Evolutionary conservation across 1,139 yeast genomes (phyloP).

Genomic region (Protomyces lactucae-debilis): DNA sequence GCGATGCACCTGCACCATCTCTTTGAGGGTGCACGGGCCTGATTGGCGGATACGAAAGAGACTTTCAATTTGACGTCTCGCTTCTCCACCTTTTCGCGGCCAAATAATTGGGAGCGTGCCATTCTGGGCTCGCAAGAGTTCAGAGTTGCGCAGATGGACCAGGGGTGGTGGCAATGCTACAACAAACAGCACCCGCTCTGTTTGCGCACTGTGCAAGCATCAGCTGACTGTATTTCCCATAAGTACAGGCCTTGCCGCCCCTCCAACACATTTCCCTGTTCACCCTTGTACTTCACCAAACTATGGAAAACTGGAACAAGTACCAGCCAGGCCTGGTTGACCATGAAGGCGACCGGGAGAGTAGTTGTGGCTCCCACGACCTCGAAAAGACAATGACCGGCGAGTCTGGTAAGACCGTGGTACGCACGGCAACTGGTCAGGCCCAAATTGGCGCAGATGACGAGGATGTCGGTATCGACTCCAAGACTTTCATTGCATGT

Average conservation of each 20-base stretch:
- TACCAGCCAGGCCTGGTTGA: conserved; percentile 16
- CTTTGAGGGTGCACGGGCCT: not conserved
- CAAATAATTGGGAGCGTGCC: too few relatives aligned
- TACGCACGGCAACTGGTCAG: conserved; percentile 20
- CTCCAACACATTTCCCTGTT: too few relatives aligned
- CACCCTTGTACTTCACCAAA: not conserved
- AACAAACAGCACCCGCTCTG: too few relatives aligned
- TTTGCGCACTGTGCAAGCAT: not conserved
- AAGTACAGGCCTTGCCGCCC: too few relatives aligned
- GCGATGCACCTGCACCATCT: too few relatives aligned
- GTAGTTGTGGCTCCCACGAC: not conserved
- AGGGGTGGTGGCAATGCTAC: too few relatives aligned
- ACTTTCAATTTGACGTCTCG: not conserved
- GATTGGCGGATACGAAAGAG: not conserved
- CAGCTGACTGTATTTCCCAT: not conserved
- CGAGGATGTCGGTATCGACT: conserved; percentile 10
- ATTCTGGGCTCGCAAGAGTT: too few relatives aligned
- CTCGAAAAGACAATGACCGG: conserved; percentile 17
- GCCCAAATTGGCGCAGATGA: conserved; percentile 23
- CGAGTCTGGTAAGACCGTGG: conserved; percentile 9
- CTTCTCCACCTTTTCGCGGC: not conserved
- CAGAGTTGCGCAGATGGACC: too few relatives aligned
- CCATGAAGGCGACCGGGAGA: not conserved
- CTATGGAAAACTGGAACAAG: conserved; percentile 23
- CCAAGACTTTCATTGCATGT: conserved; percentile 23